These are phyloP conservation scores for Podospora bellae-mahoneyi DNA, from an alignment of 495 filamentous ascomycete species.

Conservation along the genomic window DNA sequence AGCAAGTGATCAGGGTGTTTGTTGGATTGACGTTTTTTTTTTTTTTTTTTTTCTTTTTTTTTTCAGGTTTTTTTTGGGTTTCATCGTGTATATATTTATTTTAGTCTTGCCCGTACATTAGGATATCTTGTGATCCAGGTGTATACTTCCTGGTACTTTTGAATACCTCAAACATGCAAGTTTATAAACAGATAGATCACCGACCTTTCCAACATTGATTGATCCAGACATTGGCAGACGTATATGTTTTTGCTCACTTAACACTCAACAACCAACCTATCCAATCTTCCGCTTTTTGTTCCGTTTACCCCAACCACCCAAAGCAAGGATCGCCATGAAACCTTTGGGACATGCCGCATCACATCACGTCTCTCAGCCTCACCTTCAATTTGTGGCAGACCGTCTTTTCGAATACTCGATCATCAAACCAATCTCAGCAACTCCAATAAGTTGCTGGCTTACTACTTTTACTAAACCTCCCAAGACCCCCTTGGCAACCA, in stretches of 20 bases:
- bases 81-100: slow-evolving; percentile 1
- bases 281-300: not conserved
- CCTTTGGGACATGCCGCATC: too few species aligned
- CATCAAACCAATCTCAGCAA: too few species aligned
- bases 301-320: not conserved
- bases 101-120: slow-evolving; percentile 1
- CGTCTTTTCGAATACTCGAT: too few species aligned
- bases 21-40: not conserved
- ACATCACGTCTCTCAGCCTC: too few species aligned
- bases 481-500: too few species aligned
- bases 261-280: too few species aligned
- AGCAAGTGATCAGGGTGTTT: not conserved
- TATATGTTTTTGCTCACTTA: not conserved
- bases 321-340: not conserved
- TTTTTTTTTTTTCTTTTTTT: too few species aligned
- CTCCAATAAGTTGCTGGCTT: too few species aligned
- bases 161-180: not conserved
- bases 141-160: not conserved
- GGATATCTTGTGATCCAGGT: not conserved
- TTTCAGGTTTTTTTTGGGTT: not conserved
- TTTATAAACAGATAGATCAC: not conserved
- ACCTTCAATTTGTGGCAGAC: too few species aligned
- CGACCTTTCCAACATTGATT: not conserved
- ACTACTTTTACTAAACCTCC: too few species aligned
- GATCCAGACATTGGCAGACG: not conserved